Evolutionary conservation across 2,329 filamentous ascomycete genomes (phyloP).

Genomic region (Sporothrix mexicana): DNA sequence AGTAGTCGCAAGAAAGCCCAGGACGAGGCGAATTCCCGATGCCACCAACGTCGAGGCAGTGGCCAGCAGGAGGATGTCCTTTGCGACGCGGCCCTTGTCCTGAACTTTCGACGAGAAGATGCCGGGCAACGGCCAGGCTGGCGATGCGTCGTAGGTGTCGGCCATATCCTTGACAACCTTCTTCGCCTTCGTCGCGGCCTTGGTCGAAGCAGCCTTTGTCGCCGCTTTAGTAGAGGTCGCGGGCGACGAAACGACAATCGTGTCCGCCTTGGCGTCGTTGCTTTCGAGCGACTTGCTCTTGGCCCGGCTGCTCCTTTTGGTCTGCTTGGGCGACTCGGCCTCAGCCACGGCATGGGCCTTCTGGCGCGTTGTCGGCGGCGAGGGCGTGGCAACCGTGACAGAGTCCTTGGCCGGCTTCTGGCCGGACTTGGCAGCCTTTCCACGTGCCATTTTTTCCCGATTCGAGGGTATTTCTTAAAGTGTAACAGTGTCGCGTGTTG

Average conservation of each 20-base stretch:
- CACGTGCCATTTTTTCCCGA: background rate
- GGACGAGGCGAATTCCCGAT: background rate
- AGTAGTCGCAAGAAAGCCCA: conserved; percentile 15
- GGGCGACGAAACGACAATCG: background rate
- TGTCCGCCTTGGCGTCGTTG: background rate
- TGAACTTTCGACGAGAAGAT: conserved; percentile 29
- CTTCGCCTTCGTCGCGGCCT: background rate
- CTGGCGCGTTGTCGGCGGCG: conserved; percentile 25
- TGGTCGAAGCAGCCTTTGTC: background rate
- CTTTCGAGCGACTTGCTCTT: background rate
- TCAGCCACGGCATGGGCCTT: conserved; percentile 23
- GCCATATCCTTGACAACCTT: conserved; percentile 22
- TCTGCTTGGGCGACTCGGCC: background rate
- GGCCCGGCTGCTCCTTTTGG: background rate
- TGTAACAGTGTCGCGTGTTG: background rate
- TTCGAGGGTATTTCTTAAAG: background rate
- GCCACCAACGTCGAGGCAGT: conserved; percentile 22
- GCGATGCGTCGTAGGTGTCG: background rate
- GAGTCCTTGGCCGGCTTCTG: conserved; percentile 6
- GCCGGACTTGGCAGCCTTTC: background rate
- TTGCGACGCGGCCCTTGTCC: conserved; percentile 21
- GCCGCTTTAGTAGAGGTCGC: background rate
- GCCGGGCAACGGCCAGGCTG: conserved; percentile 31
- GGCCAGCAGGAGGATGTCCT: conserved; percentile 24
- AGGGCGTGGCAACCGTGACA: conserved; percentile 21